phyloP scores from a whole-genome alignment of 164 flowering plant genomes.

The Sextonia rubra region DNA sequence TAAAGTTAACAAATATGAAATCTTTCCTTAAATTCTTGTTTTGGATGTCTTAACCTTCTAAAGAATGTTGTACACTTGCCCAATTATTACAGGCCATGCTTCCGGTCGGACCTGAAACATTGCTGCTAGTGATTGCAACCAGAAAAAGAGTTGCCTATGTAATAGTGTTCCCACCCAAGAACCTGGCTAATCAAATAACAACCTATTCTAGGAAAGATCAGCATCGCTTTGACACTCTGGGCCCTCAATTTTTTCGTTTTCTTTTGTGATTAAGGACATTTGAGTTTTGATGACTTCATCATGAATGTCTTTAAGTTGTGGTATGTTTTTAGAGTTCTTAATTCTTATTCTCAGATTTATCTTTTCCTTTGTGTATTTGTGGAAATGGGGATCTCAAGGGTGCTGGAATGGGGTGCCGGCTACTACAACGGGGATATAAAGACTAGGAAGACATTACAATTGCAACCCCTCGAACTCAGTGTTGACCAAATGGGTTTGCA shows the following conservation, averaged over 20 bases:
- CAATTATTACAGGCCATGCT: background rate
- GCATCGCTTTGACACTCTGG: too few relatives aligned
- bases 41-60: background rate
- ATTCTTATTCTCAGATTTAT: background rate
- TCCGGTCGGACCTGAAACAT: background rate
- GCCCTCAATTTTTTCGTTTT: too few relatives aligned
- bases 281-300: too few relatives aligned
- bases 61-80: background rate
- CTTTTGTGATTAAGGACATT: too few relatives aligned
- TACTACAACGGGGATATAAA: slow-evolving; percentile 95
- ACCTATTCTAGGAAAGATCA: too few relatives aligned
- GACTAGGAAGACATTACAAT: slow-evolving; percentile 82
- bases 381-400: slow-evolving; percentile 29
- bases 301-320: too few relatives aligned
- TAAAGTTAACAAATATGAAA: too few relatives aligned
- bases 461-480: slow-evolving; percentile 53
- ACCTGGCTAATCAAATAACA: too few relatives aligned
- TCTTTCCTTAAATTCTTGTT: background rate
- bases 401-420: slow-evolving; percentile 83
- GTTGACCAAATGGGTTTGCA: slow-evolving; percentile 63
- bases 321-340: too few relatives aligned
- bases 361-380: background rate
- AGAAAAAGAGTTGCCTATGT: too few relatives aligned
- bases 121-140: too few relatives aligned
- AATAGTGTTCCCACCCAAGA: too few relatives aligned